Evolutionary conservation across 2,329 filamentous ascomycete genomes (phyloP), one percentile per base, ranked within the genome.

Genomic region (Endocalyx cinctus): DNA sequence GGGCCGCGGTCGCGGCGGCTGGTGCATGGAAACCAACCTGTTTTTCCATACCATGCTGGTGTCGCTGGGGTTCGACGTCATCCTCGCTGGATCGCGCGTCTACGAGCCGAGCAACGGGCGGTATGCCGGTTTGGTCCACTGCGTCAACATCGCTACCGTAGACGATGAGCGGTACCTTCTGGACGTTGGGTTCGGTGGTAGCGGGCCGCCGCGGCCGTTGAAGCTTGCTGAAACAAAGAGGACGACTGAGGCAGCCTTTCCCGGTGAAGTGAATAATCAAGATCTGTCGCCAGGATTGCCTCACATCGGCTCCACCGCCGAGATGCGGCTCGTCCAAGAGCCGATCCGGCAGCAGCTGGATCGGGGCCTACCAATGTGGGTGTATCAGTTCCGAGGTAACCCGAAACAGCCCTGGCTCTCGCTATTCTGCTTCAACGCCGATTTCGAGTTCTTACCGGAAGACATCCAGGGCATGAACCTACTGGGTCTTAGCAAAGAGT

Each of bases 381-480:
- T 51, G 17, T 48, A 49, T 31, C 42, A 54, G 33, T 37, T 42
- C 17, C 36, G 41, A n/a, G 14, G 36, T 10, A 52, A 29, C 10
- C 31, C 53, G 3, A 42, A 56, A 1, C 48, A 44, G 12, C 56
- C 58, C 1, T 73, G 63, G 57, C 43, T 51, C 10, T 55, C 60
- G 3, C 59, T 54, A 27, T 72, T 71, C 47, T 67, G 62, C 37
- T 74, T 71, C 41, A n/a, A n/a, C n/a, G 64, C 60, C 4, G 62
- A 67, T 34, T 60, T 53, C 5, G 62, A 64, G 39, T 64, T 65
- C 39, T 37, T 63, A 14, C 54, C 51, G 11, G 51, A 59, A 33
- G 63, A 66, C 38, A 63, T 61, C 33, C 48, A 53, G 33, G 54
- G 58, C 29, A 61, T 66, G 59, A 63, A 58, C 31, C 53, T 54